phyloP scores from a whole-genome alignment of 306 rosid genomes.

The Dalbergia oliveri region DNA sequence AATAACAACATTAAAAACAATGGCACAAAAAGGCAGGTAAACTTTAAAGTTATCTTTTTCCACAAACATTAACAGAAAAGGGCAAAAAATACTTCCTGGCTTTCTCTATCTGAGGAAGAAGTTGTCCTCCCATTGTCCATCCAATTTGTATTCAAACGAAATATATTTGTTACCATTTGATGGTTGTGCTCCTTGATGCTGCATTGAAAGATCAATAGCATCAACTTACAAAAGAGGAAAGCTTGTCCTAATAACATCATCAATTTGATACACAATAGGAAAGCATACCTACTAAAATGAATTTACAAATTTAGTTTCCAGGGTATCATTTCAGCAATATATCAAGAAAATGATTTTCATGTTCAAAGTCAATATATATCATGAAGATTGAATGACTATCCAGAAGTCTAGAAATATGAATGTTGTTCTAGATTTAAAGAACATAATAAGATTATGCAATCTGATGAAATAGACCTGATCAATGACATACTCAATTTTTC shows the following conservation, averaged over 20 bases:
- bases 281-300: conserved; percentile 34
- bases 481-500: conserved; percentile 90
- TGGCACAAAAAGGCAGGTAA: conserved; percentile 13
- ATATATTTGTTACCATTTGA: conserved; percentile 91
- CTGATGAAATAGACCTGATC: conserved; percentile 74
- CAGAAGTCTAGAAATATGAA: conserved; percentile 33
- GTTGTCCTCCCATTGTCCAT: conserved; percentile 97
- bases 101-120: conserved; percentile 96
- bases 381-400: conserved; percentile 25
- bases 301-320: conserved; percentile 32
- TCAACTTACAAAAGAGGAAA: no score
- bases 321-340: conserved; percentile 21
- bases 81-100: conserved; percentile 76
- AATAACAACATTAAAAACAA: conserved; percentile 34
- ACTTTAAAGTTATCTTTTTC: conserved; percentile 12
- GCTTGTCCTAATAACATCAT: conserved; percentile 15
- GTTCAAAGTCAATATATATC: conserved; percentile 35
- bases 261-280: conserved; percentile 38
- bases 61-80: conserved; percentile 28
- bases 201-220: conserved; percentile 49
- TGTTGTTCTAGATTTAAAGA: conserved; percentile 31
- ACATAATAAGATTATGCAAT: not conserved
- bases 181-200: conserved; percentile 96
- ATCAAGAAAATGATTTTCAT: conserved; percentile 28
- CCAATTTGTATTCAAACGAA: conserved; percentile 93